Percentiles rank a stretch among this genome's conserved stretches.
Conservation (phyloP, 306 rosid species). For the Trifolium pratense region DNA sequence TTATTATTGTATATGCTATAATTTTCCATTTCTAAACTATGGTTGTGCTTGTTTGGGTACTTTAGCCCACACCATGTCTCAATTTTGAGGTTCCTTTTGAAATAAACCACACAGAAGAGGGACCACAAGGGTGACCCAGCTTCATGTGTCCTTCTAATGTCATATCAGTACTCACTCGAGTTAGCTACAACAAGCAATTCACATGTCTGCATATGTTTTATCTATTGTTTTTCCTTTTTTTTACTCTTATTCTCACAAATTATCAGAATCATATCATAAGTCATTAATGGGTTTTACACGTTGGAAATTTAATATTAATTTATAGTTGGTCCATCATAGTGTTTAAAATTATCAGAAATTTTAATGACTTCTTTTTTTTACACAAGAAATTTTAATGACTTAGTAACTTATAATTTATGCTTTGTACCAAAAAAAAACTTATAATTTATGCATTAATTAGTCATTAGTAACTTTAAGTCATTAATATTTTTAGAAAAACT, state of each 20-base stretch:
- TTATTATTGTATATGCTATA: neutral
- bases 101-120: slow-evolving; percentile 30
- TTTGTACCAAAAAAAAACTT: no score
- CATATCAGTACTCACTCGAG: slow-evolving; percentile 11
- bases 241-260: neutral
- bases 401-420: no score
- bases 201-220: slow-evolving; percentile 45
- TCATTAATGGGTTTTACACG: no score
- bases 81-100: slow-evolving; percentile 24
- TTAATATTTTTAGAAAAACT: no score
- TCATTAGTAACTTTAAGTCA: no score
- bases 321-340: no score
- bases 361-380: no score
- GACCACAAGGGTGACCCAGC: slow-evolving; percentile 32
- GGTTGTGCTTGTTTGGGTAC: slow-evolving; percentile 9
- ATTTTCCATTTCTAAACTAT: slow-evolving; percentile 5
- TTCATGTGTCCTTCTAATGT: slow-evolving; percentile 49
- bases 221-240: neutral
- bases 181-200: slow-evolving; percentile 26
- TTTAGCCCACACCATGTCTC: slow-evolving; percentile 36
- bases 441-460: no score
- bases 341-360: no score
- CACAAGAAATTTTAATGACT: no score
- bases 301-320: no score
- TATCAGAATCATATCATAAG: no score